Evolutionary conservation across 768 basidiomycete genomes (phyloP), one percentile per base, ranked within the genome.

Genomic region (Termitomyces titanicus): DNA sequence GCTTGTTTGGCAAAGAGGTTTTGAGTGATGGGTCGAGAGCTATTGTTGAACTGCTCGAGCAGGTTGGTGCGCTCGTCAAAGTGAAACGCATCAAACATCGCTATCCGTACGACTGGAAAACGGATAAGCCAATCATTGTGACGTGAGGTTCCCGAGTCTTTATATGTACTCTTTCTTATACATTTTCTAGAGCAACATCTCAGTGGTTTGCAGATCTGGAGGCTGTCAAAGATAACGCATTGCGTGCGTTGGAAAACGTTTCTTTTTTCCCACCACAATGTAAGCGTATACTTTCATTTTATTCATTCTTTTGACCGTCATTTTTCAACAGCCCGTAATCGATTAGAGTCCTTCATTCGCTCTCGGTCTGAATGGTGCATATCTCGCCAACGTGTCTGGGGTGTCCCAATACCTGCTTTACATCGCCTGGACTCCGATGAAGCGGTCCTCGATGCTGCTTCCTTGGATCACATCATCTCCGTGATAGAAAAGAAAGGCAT

Each of bases 311-410:
- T 44, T 44, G 33, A 20, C 27, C 25, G 15, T 54, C 31, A 43
- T 48, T 33, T 38, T 29, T 15, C 20, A 24, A 46, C 29, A 97
- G 95, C 94, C 2, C 85, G 88, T 9, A 89, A 86, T 44, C 87
- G 94, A n/a, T 83, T 99, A 10, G 86, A 92, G 60, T 77, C 94
- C 0, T 96, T 93, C 68, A 79, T 98, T 49, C 81, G 76, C 2
- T 88, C 88, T 0, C 91, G 96, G 11, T 93, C 94, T 0, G 96
- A 99, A 72, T 99, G 96, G 96, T 99, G 96, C 65, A 98, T 99
- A 53, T 98, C 96, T 38, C 88, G 96, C 6, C 96, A 99, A 66
- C 88, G 96, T 29, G 89, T 90, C 18, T 99, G 96, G 96, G 96
- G 96, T 18, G 92, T 97, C 1, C 96, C 96, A 5, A 98, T 99